Base-by-base conservation (phyloP, 176 grass and related monocot genomes). In the Oryza meridionalis region DNA sequence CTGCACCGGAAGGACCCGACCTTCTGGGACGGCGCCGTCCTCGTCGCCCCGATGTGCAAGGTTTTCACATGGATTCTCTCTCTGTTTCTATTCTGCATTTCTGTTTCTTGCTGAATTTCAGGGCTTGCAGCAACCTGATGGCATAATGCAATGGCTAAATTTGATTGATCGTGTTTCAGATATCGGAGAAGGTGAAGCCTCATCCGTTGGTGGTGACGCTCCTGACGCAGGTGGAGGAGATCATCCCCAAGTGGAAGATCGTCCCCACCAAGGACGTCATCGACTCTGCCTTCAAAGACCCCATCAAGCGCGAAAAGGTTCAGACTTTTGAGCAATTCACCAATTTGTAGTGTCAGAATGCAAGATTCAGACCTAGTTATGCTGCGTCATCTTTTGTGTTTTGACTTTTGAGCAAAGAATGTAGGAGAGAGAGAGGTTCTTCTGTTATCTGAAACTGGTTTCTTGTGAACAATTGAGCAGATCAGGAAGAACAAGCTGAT, bases 241-340 rank as follows among this genome's bases (percentile, higher is more conserved):
- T 99, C 67, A 99, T 99, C 77, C 96, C 93, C 15, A 94, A 92
- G 27, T 96, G 96, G 93, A 99, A 96, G 81, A 92, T 99, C 42
- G 96, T 99, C 16, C 96, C 91, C 0, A 89, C 87, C 75, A 99
- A 99, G 51, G 93, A 99, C 15, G 90, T 94, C 71, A 94, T 99
- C 9, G 81, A 99, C 71, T 96, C 96, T 0, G 96, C 89, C 1
- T 96, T 96, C 80, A 94, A 96, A 78, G 91, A 99, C 24, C 91
- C 96, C 0, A 5, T 96, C 77, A 99, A 99, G 65, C 96, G 91
- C 1, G 93, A 96, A 62, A 77, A 79, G 89, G 96, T 94, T 21
- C 0, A 37, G 21, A 24, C n/a, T 24, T 59, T 59, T 61, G 16
- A 24, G 51, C 2, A 35, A 5, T 35, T 35, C 33, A 35, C 33